Percentiles rank a stretch among this genome's conserved stretches.
Evolutionary conservation across 768 basidiomycete species (phyloP).

Genomic region (Calocybe cyanea): DNA sequence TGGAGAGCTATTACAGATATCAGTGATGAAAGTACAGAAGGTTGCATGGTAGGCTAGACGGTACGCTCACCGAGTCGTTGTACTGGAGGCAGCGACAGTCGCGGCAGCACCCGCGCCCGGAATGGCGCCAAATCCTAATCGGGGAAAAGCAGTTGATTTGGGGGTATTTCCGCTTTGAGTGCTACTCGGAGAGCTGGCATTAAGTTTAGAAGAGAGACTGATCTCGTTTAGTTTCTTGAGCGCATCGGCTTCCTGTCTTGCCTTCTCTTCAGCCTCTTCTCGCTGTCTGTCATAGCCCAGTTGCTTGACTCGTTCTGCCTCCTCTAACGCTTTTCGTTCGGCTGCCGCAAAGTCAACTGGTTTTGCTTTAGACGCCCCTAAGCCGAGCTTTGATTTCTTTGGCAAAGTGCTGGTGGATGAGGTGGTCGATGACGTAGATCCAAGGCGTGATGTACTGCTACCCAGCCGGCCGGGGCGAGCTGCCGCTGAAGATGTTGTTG

Average conservation of each 20-base stretch:
- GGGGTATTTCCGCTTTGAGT: slow-evolving; percentile 16
- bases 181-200: slow-evolving; percentile 18
- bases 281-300: slow-evolving; percentile 86
- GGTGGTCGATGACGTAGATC: slow-evolving; percentile 29
- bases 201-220: slow-evolving; percentile 27
- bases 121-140: slow-evolving; percentile 82
- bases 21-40: background rate
- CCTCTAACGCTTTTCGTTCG: slow-evolving; percentile 84
- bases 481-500: slow-evolving; percentile 61
- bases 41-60: background rate
- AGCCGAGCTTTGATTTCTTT: slow-evolving; percentile 70
- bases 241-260: slow-evolving; percentile 57
- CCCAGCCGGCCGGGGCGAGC: slow-evolving; percentile 43
- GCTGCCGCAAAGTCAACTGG: slow-evolving; percentile 94
- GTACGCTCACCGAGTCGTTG: slow-evolving; percentile 16
- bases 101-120: slow-evolving; percentile 58
- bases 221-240: slow-evolving; percentile 36
- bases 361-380: slow-evolving; percentile 86
- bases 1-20: slow-evolving; percentile 13
- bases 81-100: slow-evolving; percentile 35
- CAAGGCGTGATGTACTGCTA: slow-evolving; percentile 34
- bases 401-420: slow-evolving; percentile 26
- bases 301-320: slow-evolving; percentile 88
- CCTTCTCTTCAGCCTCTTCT: slow-evolving; percentile 81
- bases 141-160: slow-evolving; percentile 50